These are phyloP conservation scores for Trichophyton simii DNA, from an alignment of 2,329 filamentous ascomycete genomes.

Conservation along the genomic window DNA sequence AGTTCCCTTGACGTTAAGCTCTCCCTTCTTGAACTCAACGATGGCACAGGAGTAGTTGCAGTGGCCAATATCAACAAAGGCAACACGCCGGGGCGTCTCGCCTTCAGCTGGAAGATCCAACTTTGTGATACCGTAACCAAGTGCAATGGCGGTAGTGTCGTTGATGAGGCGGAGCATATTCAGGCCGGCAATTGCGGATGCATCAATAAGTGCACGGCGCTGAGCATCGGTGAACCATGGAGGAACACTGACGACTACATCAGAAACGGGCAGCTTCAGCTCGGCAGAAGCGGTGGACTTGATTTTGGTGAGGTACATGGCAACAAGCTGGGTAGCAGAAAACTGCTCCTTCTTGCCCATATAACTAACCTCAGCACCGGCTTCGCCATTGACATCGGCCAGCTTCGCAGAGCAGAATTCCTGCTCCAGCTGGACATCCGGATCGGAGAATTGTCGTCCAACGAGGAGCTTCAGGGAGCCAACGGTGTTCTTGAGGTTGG, in stretches of 20 bases:
- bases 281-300: constrained; percentile 76
- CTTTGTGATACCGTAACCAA: constrained; percentile 97
- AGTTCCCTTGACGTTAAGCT: constrained; percentile 84
- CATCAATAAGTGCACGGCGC: constrained; percentile 78
- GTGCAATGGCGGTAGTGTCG: constrained; percentile 88
- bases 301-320: constrained; percentile 94
- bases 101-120: constrained; percentile 76
- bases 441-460: constrained; percentile 74
- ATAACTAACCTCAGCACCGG: constrained; percentile 87
- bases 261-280: constrained; percentile 79
- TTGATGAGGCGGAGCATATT: constrained; percentile 93
- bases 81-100: constrained; percentile 82
- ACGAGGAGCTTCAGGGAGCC: constrained; percentile 81
- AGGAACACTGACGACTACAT: constrained; percentile 87
- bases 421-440: constrained; percentile 87
- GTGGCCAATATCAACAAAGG: constrained; percentile 90
- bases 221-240: constrained; percentile 96
- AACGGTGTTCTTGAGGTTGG: constrained; percentile 98
- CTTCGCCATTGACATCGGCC: constrained; percentile 83
- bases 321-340: constrained; percentile 82
- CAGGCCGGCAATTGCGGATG: constrained; percentile 82
- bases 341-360: constrained; percentile 91
- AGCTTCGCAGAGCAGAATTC: constrained; percentile 76
- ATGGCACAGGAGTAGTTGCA: constrained; percentile 90
- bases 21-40: constrained; percentile 94